Conservation (phyloP, 140 eudicot genomes). For the Stevia rebaudiana region DNA sequence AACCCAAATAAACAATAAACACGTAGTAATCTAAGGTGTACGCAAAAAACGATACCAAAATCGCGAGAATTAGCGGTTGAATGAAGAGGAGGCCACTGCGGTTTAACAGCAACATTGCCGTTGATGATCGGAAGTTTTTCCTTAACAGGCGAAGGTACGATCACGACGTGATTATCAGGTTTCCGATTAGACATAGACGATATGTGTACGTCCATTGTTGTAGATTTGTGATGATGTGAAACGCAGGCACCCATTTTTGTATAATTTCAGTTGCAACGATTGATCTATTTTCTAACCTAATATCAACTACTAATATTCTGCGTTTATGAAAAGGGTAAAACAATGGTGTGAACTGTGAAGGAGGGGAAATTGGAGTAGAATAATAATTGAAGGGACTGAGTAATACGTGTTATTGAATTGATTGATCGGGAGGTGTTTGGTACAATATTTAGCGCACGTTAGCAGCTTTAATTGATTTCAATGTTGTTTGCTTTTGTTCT, state of each 20-base stretch:
- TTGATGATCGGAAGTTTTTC: conserved; percentile 22
- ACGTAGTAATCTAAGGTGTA: not conserved
- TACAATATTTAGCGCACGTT: conserved; percentile 1
- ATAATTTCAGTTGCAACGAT: conserved; percentile 11
- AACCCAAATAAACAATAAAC: not conserved
- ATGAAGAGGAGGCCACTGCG: conserved; percentile 31
- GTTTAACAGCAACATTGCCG: conserved; percentile 32
- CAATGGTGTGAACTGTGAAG: not conserved
- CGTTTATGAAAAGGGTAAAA: too few species aligned
- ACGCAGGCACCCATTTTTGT: conserved; percentile 32
- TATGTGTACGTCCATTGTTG: conserved; percentile 6
- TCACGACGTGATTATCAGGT: conserved; percentile 1
- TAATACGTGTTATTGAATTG: not conserved
- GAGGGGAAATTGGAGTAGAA: not conserved
- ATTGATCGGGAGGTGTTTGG: conserved; percentile 19
- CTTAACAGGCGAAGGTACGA: conserved; percentile 17
- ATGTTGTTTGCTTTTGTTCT: conserved; percentile 19
- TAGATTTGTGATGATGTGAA: conserved; percentile 22
- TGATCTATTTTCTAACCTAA: conserved; percentile 13
- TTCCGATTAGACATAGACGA: conserved; percentile 21
- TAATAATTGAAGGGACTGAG: conserved; percentile 8
- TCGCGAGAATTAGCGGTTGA: conserved; percentile 14
- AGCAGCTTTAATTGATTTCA: conserved; percentile 1
- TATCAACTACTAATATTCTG: conserved; percentile 15
- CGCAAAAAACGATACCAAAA: conserved; percentile 22